Evolutionary conservation across 345 rosid species (phyloP), one percentile per base, ranked within the genome.

Genomic region (Eutrema japonicum): DNA sequence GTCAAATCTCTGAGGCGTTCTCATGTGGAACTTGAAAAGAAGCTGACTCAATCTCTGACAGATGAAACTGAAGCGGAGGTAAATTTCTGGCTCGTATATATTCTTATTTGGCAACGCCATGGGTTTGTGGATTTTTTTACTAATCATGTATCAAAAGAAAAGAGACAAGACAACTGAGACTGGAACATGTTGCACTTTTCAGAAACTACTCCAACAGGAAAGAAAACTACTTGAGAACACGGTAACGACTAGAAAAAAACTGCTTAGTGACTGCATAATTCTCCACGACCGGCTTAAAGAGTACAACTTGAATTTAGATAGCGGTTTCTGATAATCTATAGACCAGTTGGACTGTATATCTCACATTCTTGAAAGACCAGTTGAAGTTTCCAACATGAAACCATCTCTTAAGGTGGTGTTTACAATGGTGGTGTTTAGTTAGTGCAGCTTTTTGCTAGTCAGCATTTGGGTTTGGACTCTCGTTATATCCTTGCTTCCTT

Each of bases 1-100:
- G 96, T 96, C 56, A 96, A 96, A 81, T 82, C 88, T 63, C 88
- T 96, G 45, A 85, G 96, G 83, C 85, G 68, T 73, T 83, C 96
- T 70, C 93, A 87, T 53, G 80, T 72, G 73, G 78, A 80, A 80
- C 76, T 92, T 78, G 87, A 86, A 84, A 86, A 86, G 70, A 78
- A 96, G 82, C 87, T 88, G 73, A 72, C 69, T 75, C 83, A 55
- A 64, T 81, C 91, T 46, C 51, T 80, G 78, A 79, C 76, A 72
- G 92, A 85, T 70, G 90, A 85, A 80, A 78, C 80, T 73, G 85
- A 88, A 77, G 68, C 82, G 7, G 93, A 92, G 99, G 99, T 96
- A 71, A 38, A 60, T 54, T 53, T 72, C 51, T 72, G 2, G 55
- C 64, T 52, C 14, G 8, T 12, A 69, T 6, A 42, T 77, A 4